Evolutionary conservation across 108 stramenopile species (phyloP).

Genomic region (Cyclotella baltica): DNA sequence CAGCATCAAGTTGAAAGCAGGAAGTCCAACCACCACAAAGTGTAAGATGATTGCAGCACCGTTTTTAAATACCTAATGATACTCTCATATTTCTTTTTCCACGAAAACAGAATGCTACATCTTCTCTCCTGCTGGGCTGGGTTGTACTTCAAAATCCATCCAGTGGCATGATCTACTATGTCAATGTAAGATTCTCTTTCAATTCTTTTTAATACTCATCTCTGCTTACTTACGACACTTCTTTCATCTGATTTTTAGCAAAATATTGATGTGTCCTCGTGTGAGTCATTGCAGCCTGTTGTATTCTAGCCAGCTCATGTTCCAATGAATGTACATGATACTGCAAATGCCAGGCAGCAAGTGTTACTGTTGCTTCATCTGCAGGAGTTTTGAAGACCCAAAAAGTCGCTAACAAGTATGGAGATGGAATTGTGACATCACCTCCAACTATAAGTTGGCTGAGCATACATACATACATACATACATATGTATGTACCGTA

Average conservation of each 20-base stretch:
- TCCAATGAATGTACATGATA: no score
- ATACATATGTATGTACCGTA: no score
- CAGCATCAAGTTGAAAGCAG: constrained; percentile 48
- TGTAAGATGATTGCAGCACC: constrained; percentile 14
- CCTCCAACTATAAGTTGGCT: no score
- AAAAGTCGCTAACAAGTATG: no score
- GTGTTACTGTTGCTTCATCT: no score
- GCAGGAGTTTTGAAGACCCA: no score
- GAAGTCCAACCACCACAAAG: constrained; percentile 12
- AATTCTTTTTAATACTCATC: neutral
- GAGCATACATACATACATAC: no score
- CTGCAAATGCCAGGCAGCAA: no score
- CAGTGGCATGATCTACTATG: constrained; percentile 82
- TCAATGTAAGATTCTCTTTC: constrained; percentile 49
- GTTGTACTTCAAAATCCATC: constrained; percentile 78
- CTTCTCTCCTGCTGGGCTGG: constrained; percentile 78
- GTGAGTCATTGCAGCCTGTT: no score
- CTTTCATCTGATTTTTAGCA: constrained; percentile 22
- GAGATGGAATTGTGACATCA: no score
- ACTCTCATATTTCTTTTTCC: neutral
- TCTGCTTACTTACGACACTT: neutral
- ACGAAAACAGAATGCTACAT: constrained; percentile 11
- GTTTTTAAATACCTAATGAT: neutral
- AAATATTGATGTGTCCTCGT: constrained; percentile 81
- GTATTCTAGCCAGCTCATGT: no score